phyloP scores from a whole-genome alignment of 78 protist genomes.

The Dictyostelium firmibasis region DNA sequence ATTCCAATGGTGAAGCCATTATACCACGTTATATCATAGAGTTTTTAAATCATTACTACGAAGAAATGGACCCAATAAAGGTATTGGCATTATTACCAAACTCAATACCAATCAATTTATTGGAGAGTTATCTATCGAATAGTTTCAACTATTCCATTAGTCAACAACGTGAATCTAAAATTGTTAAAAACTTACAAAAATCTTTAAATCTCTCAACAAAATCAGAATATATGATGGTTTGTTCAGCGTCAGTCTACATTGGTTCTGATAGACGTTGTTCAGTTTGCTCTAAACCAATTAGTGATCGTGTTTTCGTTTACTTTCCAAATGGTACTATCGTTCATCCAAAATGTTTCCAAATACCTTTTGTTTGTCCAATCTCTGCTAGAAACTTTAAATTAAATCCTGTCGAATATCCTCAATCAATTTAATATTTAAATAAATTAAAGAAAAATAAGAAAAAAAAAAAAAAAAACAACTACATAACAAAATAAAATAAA shows the following conservation, averaged over 20 bases:
- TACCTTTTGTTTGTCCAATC: conserved; percentile 31
- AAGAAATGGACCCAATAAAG: conserved; percentile 75
- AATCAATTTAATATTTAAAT: conserved; percentile 23
- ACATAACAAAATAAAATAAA: too few relatives aligned
- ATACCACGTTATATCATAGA: conserved; percentile 43
- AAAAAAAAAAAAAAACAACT: too few relatives aligned
- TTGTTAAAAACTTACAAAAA: conserved; percentile 56
- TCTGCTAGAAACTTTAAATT: conserved; percentile 34
- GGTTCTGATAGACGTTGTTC: conserved; percentile 28
- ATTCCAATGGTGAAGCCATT: background rate
- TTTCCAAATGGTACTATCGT: conserved; percentile 61
- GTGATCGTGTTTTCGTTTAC: conserved; percentile 68
- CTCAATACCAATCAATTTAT: background rate
- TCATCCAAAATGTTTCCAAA: conserved; percentile 58
- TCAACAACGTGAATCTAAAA: conserved; percentile 53
- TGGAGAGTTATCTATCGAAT: background rate
- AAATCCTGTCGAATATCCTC: conserved; percentile 21
- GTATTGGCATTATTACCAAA: conserved; percentile 32
- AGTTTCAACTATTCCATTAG: conserved; percentile 34
- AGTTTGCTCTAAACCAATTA: conserved; percentile 56
- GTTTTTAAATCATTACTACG: conserved; percentile 34
- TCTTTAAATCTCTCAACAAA: conserved; percentile 17
- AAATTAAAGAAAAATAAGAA: too few relatives aligned
- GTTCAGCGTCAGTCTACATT: background rate
- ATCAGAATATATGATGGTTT: background rate